Evolutionary conservation across 129 eudicot species (phyloP).

Genomic region (Ambrosia artemisiifolia): DNA sequence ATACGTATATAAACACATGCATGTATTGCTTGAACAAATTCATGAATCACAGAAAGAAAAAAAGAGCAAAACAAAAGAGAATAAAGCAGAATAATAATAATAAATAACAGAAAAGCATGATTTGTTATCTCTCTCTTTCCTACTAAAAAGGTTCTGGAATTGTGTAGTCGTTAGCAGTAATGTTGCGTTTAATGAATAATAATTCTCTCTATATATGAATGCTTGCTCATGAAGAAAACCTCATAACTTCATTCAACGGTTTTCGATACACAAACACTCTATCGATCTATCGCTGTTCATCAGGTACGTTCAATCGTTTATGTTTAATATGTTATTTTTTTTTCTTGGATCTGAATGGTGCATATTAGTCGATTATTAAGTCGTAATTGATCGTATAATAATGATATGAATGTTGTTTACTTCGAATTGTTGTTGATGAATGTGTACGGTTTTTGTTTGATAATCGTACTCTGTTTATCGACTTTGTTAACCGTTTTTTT

Average conservation of each 20-base stretch:
- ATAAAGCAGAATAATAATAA: too few species aligned
- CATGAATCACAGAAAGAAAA: constrained; percentile 11
- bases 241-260: constrained; percentile 5
- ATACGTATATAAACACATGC: background rate
- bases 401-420: background rate
- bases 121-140: constrained; percentile 25
- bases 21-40: constrained; percentile 13
- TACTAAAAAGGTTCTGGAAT: constrained; percentile 24
- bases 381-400: background rate
- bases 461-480: constrained; percentile 6
- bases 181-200: constrained; percentile 10
- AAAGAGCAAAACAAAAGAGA: background rate
- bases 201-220: constrained; percentile 14
- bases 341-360: background rate
- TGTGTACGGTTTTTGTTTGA: constrained; percentile 1
- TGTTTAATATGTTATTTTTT: background rate
- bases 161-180: constrained; percentile 17
- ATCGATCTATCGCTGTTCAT: constrained; percentile 12
- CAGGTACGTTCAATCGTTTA: constrained; percentile 13
- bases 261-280: background rate
- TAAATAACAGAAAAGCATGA: constrained; percentile 21
- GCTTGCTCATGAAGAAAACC: constrained; percentile 29
- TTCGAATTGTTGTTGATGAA: constrained; percentile 10
- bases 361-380: constrained; percentile 7
- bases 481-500: background rate